These are phyloP conservation scores for Pouteria campechiana DNA, from an alignment of 179 eudicot species.

Conservation along the genomic window DNA sequence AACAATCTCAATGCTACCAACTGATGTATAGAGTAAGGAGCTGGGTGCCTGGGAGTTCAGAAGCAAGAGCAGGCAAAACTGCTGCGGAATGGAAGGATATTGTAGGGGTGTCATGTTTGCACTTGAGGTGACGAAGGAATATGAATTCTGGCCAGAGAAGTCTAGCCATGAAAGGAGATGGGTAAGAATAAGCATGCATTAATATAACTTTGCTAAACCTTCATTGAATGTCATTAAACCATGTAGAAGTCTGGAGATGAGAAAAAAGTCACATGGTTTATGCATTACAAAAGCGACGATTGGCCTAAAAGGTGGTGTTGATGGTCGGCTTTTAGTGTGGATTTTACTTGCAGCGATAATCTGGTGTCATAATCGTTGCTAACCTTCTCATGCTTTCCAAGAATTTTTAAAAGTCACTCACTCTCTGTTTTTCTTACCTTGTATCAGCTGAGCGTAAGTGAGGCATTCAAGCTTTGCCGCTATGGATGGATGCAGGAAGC, in stretches of 20 bases:
- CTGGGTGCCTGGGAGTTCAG: conserved; percentile 47
- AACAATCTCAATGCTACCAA: no score
- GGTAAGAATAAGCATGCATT: conserved; percentile 13
- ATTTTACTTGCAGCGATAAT: no score
- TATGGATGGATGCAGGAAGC: conserved; percentile 50
- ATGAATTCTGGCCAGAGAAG: conserved; percentile 44
- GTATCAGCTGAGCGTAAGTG: conserved; percentile 23
- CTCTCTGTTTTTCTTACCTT: neutral
- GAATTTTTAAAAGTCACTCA: neutral
- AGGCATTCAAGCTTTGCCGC: conserved; percentile 31
- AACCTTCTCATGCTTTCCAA: no score
- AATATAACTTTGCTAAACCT: neutral
- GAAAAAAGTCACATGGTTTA: no score
- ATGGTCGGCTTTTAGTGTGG: no score
- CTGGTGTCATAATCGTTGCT: no score
- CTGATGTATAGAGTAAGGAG: conserved; percentile 8
- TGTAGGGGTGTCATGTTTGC: conserved; percentile 46
- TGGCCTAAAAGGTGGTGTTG: no score
- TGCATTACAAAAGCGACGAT: no score
- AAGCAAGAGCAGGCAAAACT: conserved; percentile 39
- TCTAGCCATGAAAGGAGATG: conserved; percentile 30
- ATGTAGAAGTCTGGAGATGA: no score
- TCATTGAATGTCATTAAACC: no score
- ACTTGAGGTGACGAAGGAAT: conserved; percentile 39
- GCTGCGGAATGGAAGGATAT: conserved; percentile 28